These are phyloP conservation scores for Sclerotinia spermophila DNA, from an alignment of 2,329 filamentous ascomycete species.

Conservation along the genomic window DNA sequence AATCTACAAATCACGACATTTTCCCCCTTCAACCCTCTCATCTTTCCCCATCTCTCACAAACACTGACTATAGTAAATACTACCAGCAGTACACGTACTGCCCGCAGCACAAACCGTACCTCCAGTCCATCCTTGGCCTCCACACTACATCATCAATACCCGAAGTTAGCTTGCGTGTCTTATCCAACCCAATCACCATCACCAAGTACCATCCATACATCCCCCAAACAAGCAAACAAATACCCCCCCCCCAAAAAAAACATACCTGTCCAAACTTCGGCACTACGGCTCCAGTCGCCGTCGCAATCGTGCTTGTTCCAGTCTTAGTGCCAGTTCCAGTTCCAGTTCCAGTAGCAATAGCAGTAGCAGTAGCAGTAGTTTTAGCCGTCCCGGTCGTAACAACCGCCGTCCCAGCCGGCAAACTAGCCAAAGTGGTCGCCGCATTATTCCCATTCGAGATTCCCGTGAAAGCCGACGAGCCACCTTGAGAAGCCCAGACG, in stretches of 20 bases:
- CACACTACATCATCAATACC: slow-evolving; percentile 17
- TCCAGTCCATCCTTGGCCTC: slow-evolving; percentile 27
- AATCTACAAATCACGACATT: neutral
- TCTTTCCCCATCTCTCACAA: slow-evolving; percentile 8
- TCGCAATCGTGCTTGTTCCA: neutral
- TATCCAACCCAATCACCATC: neutral
- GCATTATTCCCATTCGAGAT: neutral
- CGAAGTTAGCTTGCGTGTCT: neutral
- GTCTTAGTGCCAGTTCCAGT: too few species aligned
- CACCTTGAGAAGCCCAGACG: slow-evolving; percentile 28
- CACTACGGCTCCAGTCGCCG: neutral
- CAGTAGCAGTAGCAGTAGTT: neutral
- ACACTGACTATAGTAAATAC: slow-evolving; percentile 28
- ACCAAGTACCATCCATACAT: too few species aligned
- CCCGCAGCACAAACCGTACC: slow-evolving; percentile 22
- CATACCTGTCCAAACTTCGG: slow-evolving; percentile 24
- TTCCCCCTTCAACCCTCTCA: neutral
- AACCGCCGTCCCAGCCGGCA: neutral
- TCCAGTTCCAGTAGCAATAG: neutral
- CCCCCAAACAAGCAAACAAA: too few species aligned
- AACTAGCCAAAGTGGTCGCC: neutral
- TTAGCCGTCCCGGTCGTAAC: neutral
- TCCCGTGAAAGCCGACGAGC: neutral
- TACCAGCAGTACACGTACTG: slow-evolving; percentile 25
- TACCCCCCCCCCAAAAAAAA: neutral